These are phyloP conservation scores for Phialophora chinensis DNA, from an alignment of 2,329 filamentous ascomycete species.

Conservation along the genomic window DNA sequence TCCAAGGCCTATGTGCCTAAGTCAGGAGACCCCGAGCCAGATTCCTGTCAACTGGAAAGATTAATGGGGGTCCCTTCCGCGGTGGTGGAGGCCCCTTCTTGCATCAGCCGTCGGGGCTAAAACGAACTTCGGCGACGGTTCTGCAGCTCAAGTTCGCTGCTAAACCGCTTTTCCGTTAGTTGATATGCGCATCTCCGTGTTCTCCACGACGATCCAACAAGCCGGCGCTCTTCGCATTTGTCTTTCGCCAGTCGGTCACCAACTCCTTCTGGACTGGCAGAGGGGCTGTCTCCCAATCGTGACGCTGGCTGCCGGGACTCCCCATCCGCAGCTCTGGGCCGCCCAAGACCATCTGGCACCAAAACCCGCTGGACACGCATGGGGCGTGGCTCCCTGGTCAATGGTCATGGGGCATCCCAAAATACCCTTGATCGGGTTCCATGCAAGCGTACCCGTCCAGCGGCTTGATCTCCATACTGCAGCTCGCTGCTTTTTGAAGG, in stretches of 20 bases:
- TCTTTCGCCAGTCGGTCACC: background rate
- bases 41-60: background rate
- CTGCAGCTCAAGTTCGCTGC: slow-evolving; percentile 3
- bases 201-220: slow-evolving; percentile 15
- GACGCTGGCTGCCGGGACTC: background rate
- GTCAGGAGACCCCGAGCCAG: no score
- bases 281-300: background rate
- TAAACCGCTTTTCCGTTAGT: slow-evolving; percentile 2
- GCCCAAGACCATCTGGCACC: background rate
- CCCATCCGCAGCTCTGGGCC: slow-evolving; percentile 1
- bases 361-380: background rate
- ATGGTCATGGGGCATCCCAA: background rate
- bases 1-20: background rate
- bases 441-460: slow-evolving; percentile 1
- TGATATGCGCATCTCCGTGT: background rate
- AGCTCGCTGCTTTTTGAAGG: slow-evolving; percentile 6
- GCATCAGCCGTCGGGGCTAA: background rate
- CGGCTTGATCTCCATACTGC: slow-evolving; percentile 3
- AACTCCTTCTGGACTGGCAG: slow-evolving; percentile 1
- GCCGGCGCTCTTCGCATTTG: slow-evolving; percentile 4
- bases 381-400: background rate
- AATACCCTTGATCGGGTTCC: slow-evolving; percentile 4
- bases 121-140: background rate
- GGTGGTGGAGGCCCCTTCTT: background rate
- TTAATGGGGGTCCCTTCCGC: background rate